phyloP scores from a whole-genome alignment of 2,329 filamentous ascomycete genomes.

The Diaporthe citrichinensis region DNA sequence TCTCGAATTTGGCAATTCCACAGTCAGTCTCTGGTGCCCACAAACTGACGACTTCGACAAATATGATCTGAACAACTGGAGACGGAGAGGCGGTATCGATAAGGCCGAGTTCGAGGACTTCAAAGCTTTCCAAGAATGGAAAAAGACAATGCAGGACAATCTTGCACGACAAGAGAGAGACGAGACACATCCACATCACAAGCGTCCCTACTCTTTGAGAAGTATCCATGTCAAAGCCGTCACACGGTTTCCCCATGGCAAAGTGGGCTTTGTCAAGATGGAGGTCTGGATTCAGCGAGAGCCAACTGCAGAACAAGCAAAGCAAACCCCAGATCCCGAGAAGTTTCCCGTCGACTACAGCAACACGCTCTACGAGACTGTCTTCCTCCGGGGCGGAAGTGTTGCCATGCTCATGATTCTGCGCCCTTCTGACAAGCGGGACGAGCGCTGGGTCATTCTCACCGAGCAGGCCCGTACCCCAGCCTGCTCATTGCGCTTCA shows the following conservation, averaged over 20 bases:
- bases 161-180: neutral
- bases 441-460: slow-evolving; percentile 69
- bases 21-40: slow-evolving; percentile 3
- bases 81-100: neutral
- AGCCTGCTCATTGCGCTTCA: slow-evolving; percentile 67
- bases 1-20: neutral
- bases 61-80: neutral
- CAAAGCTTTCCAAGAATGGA: slow-evolving; percentile 18
- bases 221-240: slow-evolving; percentile 20
- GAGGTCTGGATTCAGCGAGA: slow-evolving; percentile 24
- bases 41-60: neutral
- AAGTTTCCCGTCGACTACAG: neutral
- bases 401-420: slow-evolving; percentile 73
- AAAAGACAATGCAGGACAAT: neutral
- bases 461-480: slow-evolving; percentile 72
- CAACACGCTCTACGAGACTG: slow-evolving; percentile 17
- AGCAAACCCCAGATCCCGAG: neutral
- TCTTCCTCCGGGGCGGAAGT: slow-evolving; percentile 70
- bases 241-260: slow-evolving; percentile 1
- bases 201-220: slow-evolving; percentile 2
- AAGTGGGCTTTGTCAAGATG: slow-evolving; percentile 23
- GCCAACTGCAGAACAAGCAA: neutral
- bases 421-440: slow-evolving; percentile 63
- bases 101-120: neutral
- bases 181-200: slow-evolving; percentile 6